Percentiles rank a stretch among this genome's conserved stretches.
phyloP scores from a whole-genome alignment of 2,329 filamentous ascomycete genomes.

The Metarhizium humberi region DNA sequence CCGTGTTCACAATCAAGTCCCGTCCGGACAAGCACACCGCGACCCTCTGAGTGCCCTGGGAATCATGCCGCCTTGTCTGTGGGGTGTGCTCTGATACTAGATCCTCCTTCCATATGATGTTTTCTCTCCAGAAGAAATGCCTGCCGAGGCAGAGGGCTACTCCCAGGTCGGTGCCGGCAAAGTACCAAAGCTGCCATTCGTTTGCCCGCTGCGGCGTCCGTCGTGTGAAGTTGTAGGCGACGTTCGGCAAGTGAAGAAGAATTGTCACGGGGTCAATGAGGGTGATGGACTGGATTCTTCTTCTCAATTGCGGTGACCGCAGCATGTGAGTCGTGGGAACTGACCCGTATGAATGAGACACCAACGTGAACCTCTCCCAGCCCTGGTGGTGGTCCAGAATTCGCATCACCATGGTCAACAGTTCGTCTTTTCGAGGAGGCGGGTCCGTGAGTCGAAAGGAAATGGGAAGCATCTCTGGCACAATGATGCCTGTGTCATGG shows the following conservation, averaged over 20 bases:
- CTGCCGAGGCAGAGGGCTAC: slow-evolving; percentile 55
- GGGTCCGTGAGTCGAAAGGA: slow-evolving; percentile 51
- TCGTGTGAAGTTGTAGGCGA: slow-evolving; percentile 63
- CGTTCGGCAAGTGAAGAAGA: slow-evolving; percentile 58
- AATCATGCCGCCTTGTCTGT: neutral
- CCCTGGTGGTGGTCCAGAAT: slow-evolving; percentile 53
- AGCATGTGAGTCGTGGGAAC: slow-evolving; percentile 55
- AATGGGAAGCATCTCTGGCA: slow-evolving; percentile 56
- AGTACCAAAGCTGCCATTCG: slow-evolving; percentile 63
- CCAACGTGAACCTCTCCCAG: slow-evolving; percentile 49
- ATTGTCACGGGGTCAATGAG: slow-evolving; percentile 56
- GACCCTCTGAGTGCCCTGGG: slow-evolving; percentile 23
- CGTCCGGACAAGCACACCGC: slow-evolving; percentile 49
- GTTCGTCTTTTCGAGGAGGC: slow-evolving; percentile 40
- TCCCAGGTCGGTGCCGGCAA: slow-evolving; percentile 57
- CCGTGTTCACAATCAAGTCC: slow-evolving; percentile 57
- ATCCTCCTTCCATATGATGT: slow-evolving; percentile 62
- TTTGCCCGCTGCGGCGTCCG: slow-evolving; percentile 46
- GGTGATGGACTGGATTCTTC: slow-evolving; percentile 39
- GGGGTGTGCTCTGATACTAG: slow-evolving; percentile 23
- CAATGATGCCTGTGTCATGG: slow-evolving; percentile 49
- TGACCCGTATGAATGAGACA: slow-evolving; percentile 56
- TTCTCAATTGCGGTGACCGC: slow-evolving; percentile 33
- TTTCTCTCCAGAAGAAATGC: slow-evolving; percentile 64
- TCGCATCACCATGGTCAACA: slow-evolving; percentile 43